phyloP scores from a whole-genome alignment of 495 filamentous ascomycete genomes.

The Penicillium argentinense region DNA sequence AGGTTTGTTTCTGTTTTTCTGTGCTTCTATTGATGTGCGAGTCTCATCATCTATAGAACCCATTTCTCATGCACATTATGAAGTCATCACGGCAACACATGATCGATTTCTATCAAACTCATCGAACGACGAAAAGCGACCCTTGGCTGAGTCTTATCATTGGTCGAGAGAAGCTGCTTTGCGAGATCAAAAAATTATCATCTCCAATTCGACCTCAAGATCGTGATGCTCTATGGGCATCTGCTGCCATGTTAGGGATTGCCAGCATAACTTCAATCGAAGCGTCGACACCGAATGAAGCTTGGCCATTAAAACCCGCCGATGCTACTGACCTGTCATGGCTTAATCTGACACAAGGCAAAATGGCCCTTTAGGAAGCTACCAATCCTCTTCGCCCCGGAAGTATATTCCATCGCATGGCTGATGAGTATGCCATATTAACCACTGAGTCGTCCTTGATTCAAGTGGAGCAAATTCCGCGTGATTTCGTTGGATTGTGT shows the following conservation, averaged over 20 bases:
- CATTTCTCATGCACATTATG: conserved; percentile 43
- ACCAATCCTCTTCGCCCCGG: conserved; percentile 36
- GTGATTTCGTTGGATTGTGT: conserved; percentile 11
- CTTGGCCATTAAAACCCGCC: conserved; percentile 38
- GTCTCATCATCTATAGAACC: conserved; percentile 23
- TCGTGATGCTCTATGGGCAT: conserved; percentile 43
- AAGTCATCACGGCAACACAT: conserved; percentile 35
- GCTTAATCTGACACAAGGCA: conserved; percentile 32
- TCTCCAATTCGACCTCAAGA: conserved; percentile 29
- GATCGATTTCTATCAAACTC: conserved; percentile 26
- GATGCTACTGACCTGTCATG: conserved; percentile 31
- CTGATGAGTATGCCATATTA: conserved; percentile 16
- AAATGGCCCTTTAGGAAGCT: conserved; percentile 33
- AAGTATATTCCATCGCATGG: conserved; percentile 36
- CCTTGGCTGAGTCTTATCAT: conserved; percentile 32
- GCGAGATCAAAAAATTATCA: conserved; percentile 29
- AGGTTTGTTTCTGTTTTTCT: conserved; percentile 2
- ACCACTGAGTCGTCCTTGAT: conserved; percentile 3
- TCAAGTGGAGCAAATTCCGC: conserved; percentile 4
- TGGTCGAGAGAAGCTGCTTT: conserved; percentile 30
- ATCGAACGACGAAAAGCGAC: conserved; percentile 10
- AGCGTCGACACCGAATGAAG: conserved; percentile 19
- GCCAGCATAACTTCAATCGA: conserved; percentile 33
- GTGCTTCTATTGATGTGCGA: not conserved
- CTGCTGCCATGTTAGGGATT: conserved; percentile 37